Evolutionary conservation across 768 basidiomycete genomes (phyloP), one percentile per base, ranked within the genome.

Genomic region (Agrocybe chaxingu): DNA sequence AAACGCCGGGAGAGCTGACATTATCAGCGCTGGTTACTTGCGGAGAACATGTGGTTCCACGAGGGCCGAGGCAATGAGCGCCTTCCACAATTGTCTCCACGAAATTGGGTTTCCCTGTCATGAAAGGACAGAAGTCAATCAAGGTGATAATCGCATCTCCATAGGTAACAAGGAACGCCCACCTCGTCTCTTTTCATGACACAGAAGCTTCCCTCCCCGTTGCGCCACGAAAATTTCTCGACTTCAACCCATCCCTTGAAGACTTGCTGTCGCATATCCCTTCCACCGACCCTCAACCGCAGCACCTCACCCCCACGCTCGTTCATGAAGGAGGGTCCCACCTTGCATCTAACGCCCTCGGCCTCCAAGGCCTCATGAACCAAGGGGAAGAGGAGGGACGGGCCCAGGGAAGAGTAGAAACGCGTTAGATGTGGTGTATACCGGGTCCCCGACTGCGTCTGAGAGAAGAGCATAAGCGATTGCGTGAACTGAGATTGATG

Each of bases 381-480:
- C 48, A 84, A 71, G 3, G 67, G 58, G 36, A 84, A 60, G 38
- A 91, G 69, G 3, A 77, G 66, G 0, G 68, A 66, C 0, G 87
- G 87, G 0, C 73, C 71, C 3, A 85, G 62, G 0, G 75, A 65
- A 0, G 85, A 78, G 64, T 91, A 93, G 74, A 94, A 93, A 0
- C 91, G 84, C 0, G 92, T 92, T 12, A 92, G 76, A 51, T 84
- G 78, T 0, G 89, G 87, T 1, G 74, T 84, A 58, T 92, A 91
- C 8, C 83, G 79, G 24, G 71, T 74, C 3, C 91, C 91, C 1
- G 71, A 68, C 70, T 90, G 88, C 0, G 90, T 92, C 77, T 94
- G 88, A 0, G 90, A 89, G 72, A 92, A 93, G 45, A 93, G 77
- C 72, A 89, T 78, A 12, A 94, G 74, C 0, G 82, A 74, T 58